Evolutionary conservation across 1,284 basidiomycete species (phyloP), one percentile per base, ranked within the genome.

Genomic region (Tilletia caries): DNA sequence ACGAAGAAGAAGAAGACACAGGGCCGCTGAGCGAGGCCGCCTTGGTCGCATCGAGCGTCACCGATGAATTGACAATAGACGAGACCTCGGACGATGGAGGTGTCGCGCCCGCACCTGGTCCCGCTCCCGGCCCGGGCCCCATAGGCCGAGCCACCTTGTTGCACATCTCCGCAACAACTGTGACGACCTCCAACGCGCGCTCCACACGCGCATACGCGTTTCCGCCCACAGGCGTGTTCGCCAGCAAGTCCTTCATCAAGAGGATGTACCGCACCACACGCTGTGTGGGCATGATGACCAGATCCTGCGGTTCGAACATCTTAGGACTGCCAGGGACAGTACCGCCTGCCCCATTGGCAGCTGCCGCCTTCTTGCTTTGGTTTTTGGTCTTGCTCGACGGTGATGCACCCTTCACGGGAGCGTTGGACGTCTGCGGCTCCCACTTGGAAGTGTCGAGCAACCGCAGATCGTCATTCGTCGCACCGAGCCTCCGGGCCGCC

Each of bases 221-320:
- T 13, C 76, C 74, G 32, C 75, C 74, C 10, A 76, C 76, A 12
- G 76, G 75, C 20, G 79, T 80, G 60, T 79, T 75, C 23, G 73
- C 68, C 10, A 75, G 64, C 15, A 81, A 69, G 58, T 79, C 79
- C n/a, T 75, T 71, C 66, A 81, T 65, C 68, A 81, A 72, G 29
- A 81, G 70, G 0, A 73, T 67, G 67, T 81, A 81, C 25, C 80
- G 69, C 29, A 76, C 74, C 25, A 81, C 70, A 25, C 80, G 75
- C 72, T 81, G 80, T 37, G 80, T 81, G 12, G 80, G 80, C 80
- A 80, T 80, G 69, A 81, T 81, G 1, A 73, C 76, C 20, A 81
- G 71, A 67, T 81, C 80, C 68, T 79, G 74, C 27, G 79, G 73
- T 13, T 71, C 75, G n/a, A 81, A 67, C 69, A 71, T 71, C 67